A percentile compares a stretch with the other conserved stretches of the same genome.
Conservation (phyloP, 1,139 yeast genomes). For the Geotrichum restrictum region DNA sequence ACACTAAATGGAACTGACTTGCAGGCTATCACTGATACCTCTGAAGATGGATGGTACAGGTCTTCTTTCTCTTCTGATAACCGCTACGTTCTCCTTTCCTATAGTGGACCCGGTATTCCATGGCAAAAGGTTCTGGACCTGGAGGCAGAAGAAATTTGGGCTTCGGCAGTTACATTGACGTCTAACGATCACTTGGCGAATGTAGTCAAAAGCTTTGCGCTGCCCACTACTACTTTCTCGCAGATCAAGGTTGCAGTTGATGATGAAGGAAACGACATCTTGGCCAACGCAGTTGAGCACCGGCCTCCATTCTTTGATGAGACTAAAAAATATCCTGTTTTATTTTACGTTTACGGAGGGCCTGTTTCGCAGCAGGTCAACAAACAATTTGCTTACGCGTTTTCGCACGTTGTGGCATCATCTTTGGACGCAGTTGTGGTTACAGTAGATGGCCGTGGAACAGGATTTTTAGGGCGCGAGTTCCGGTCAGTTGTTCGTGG, state of each 20-base stretch:
- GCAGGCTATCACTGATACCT: constrained; percentile 51
- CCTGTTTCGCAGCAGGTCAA: constrained; percentile 82
- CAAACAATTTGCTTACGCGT: constrained; percentile 53
- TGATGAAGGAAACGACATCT: constrained; percentile 37
- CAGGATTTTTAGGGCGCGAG: constrained; percentile 83
- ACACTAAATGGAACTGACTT: constrained; percentile 44
- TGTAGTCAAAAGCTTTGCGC: constrained; percentile 40
- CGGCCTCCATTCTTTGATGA: constrained; percentile 67
- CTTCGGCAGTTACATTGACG: constrained; percentile 39
- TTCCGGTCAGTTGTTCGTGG: constrained; percentile 64
- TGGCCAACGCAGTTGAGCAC: constrained; percentile 68
- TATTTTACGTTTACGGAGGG: constrained; percentile 88
- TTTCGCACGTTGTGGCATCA: constrained; percentile 68
- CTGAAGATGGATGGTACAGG: constrained; percentile 60
- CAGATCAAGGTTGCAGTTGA: constrained; percentile 46
- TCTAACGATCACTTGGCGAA: constrained; percentile 35
- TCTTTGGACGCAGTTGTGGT: constrained; percentile 69
- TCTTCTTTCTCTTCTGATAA: constrained; percentile 62
- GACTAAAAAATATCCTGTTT: constrained; percentile 59
- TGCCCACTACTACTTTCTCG: constrained; percentile 56
- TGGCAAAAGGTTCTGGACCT: constrained; percentile 56
- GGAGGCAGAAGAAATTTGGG: constrained; percentile 34
- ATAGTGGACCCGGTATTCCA: constrained; percentile 66
- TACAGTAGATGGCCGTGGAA: constrained; percentile 90
- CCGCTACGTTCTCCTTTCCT: constrained; percentile 50